Percentiles rank a stretch among this genome's conserved stretches.
Conservation (phyloP, 441 rosid species). For the Pelargonium cotyledonis region DNA sequence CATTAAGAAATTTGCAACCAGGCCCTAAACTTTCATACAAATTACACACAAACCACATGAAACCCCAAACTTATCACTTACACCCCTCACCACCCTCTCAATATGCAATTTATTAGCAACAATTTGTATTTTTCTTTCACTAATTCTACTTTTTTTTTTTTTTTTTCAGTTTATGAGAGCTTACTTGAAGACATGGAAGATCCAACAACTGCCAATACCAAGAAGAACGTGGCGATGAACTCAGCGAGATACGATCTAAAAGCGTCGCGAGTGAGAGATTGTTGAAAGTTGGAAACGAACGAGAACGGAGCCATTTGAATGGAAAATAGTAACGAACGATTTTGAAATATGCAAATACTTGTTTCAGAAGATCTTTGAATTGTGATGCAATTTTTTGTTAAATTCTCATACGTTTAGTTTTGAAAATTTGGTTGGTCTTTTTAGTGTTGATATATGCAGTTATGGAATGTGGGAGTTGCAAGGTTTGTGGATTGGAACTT, state of each 20-base stretch:
- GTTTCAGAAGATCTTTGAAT: too few species aligned
- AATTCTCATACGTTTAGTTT: too few species aligned
- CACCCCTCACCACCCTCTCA: too few species aligned
- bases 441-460: not conserved
- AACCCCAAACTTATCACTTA: too few species aligned
- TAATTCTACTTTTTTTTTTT: too few species aligned
- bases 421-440: not conserved
- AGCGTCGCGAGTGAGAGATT: slow-evolving; percentile 46
- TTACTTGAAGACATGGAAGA: slow-evolving; percentile 82
- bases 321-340: not conserved
- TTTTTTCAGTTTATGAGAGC: slow-evolving; percentile 5
- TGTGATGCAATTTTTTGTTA: too few species aligned
- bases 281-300: slow-evolving; percentile 42
- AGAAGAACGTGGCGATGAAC: slow-evolving; percentile 90
- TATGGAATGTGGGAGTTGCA: not conserved
- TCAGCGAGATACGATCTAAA: slow-evolving; percentile 74
- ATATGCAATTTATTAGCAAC: too few species aligned
- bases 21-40: too few species aligned
- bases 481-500: not conserved
- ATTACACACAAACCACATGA: too few species aligned
- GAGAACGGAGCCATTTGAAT: slow-evolving; percentile 46
- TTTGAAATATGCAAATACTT: not conserved
- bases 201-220: slow-evolving; percentile 70
- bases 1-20: too few species aligned
- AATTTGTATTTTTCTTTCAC: too few species aligned